Evolutionary conservation across 352 stramenopile genomes (phyloP), one percentile per base, ranked within the genome.

Genomic region (Globisporangium lucens): DNA sequence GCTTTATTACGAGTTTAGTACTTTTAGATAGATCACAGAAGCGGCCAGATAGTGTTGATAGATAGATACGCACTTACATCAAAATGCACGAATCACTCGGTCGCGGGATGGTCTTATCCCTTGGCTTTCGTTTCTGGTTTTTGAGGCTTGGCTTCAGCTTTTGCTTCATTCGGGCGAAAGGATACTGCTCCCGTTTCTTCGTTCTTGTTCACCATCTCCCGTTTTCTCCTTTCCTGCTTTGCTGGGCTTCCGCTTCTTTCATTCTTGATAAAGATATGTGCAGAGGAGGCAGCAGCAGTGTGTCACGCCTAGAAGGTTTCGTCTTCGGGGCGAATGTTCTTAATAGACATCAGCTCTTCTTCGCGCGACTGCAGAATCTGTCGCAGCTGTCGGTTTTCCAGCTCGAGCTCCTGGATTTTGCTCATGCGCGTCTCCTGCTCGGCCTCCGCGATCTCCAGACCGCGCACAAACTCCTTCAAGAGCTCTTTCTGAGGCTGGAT

Each of bases 341-440:
- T 68, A 24, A 76, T 33, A 9, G 22, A 22, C 59, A 60, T 46
- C 13, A 90, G 46, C 47, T 86, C 76, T 29, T 78, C 70, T n/a
- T 90, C 75, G 12, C 70, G 63, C 52, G 80, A 69, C n/a, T 70
- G 61, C 59, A 91, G 68, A 41, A 77, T 57, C 46, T 81, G 69
- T 1, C 79, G 81, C 51, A 93, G 65, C 29, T 80, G 75, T 52
- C 66, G 68, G 69, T 91, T 93, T 61, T 89, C 85, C 15, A 87
- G 56, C 65, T 93, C 82, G 9, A 93, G 71, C 58, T 90, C 84
- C 47, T 75, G 72, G 46, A 93, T 90, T 57, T 89, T 85, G 66
- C 76, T 90, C 77, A 90, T 82, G 1, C 81, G 79, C 62, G 82
- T 90, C 52, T 91, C 82, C 62, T 93, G 83, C 63, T 91, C 85